These are phyloP conservation scores for Apiotrichum gracile DNA, from an alignment of 1,284 basidiomycete species.

Conservation along the genomic window DNA sequence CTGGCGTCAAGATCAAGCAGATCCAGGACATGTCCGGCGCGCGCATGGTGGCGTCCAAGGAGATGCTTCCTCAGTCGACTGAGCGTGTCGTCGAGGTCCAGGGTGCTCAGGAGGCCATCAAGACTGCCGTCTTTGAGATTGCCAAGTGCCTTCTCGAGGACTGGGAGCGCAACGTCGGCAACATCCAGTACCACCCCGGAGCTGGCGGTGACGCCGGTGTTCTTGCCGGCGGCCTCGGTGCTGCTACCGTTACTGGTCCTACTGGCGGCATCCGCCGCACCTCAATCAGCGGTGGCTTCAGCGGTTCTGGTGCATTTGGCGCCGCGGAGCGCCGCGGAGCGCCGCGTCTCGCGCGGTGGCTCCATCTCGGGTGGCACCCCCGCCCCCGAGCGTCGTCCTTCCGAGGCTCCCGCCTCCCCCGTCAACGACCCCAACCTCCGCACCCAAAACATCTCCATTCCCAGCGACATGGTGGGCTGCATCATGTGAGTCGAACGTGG, in stretches of 20 bases:
- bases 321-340: slow-evolving; percentile 7
- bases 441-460: slow-evolving; percentile 98
- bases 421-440: slow-evolving; percentile 64
- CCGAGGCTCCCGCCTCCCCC: slow-evolving; percentile 54
- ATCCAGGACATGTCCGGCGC: slow-evolving; percentile 97
- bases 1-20: slow-evolving; percentile 97
- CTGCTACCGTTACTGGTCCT: slow-evolving; percentile 46
- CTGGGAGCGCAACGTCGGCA: slow-evolving; percentile 88
- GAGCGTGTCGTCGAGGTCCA: slow-evolving; percentile 97
- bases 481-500: slow-evolving; percentile 59
- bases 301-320: slow-evolving; percentile 16
- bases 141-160: slow-evolving; percentile 92
- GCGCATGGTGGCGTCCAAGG: slow-evolving; percentile 95
- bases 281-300: slow-evolving; percentile 30
- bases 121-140: slow-evolving; percentile 88
- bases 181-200: slow-evolving; percentile 92
- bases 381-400: slow-evolving; percentile 35
- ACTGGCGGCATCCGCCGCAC: slow-evolving; percentile 48
- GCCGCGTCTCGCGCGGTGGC: slow-evolving; percentile 16
- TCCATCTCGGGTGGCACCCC: slow-evolving; percentile 30
- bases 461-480: slow-evolving; percentile 97
- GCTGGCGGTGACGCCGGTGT: slow-evolving; percentile 64
- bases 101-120: slow-evolving; percentile 83
- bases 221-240: slow-evolving; percentile 50
- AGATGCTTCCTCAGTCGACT: slow-evolving; percentile 97